These are phyloP conservation scores for Stachybotrys echinatus DNA, from an alignment of 2,329 filamentous ascomycete species.

Conservation along the genomic window DNA sequence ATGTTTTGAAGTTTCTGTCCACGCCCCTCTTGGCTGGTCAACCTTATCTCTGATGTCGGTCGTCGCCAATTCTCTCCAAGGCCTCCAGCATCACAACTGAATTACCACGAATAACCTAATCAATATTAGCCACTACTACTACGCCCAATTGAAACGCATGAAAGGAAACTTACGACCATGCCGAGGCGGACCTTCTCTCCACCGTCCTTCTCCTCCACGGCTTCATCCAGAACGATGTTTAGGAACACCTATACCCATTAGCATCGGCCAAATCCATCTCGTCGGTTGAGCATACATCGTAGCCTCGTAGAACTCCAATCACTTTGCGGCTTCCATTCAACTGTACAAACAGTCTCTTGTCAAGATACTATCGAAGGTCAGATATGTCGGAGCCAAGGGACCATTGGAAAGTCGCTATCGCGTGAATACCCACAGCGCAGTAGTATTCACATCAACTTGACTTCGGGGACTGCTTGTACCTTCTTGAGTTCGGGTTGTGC, in stretches of 20 bases:
- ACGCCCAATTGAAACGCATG: background rate
- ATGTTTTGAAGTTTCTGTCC: constrained; percentile 10
- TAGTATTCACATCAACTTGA: too few relatives aligned
- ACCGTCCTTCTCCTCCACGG: constrained; percentile 87
- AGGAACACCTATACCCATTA: constrained; percentile 70
- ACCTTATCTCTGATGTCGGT: constrained; percentile 33
- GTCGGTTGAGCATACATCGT: constrained; percentile 68
- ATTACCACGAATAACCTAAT: constrained; percentile 88
- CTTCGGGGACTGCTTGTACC: too few relatives aligned
- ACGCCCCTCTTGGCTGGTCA: background rate
- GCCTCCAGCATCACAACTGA: constrained; percentile 98
- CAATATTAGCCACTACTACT: constrained; percentile 18
- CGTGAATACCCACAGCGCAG: too few relatives aligned
- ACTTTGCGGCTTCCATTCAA: constrained; percentile 97
- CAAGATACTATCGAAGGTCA: constrained; percentile 70
- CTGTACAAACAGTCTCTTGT: constrained; percentile 97
- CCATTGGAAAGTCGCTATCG: background rate
- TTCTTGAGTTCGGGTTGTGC: constrained; percentile 99
- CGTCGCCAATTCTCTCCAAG: constrained; percentile 61
- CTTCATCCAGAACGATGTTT: constrained; percentile 96
- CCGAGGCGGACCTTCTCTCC: constrained; percentile 87
- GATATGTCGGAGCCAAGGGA: background rate
- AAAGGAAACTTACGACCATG: constrained; percentile 68
- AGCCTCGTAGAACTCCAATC: constrained; percentile 87
- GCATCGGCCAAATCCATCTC: background rate